Conservation (phyloP, 495 filamentous ascomycete species). For the Pseudomonodictys pantanalensis region DNA sequence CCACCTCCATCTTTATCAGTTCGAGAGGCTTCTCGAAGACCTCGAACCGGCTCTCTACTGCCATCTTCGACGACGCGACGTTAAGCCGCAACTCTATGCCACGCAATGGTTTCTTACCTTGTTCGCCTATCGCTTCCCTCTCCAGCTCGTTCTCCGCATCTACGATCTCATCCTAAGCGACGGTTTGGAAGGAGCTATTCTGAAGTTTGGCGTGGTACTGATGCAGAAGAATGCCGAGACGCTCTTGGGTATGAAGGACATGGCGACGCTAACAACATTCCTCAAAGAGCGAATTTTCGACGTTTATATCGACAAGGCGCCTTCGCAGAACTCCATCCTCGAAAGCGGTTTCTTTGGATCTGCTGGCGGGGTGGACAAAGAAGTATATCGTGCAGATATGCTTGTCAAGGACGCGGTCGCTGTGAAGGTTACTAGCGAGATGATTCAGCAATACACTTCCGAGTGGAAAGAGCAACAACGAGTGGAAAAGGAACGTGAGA, state of each 20-base stretch:
- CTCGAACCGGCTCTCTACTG: conserved; percentile 91
- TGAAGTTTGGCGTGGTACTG: conserved; percentile 89
- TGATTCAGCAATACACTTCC: conserved; percentile 70
- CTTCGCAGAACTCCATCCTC: conserved; percentile 79
- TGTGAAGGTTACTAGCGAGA: conserved; percentile 77
- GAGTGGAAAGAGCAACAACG: conserved; percentile 92
- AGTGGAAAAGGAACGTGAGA: conserved; percentile 72
- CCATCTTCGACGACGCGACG: conserved; percentile 82
- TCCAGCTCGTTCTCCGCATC: conserved; percentile 92
- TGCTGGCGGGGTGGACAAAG: conserved; percentile 82
- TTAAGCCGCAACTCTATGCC: conserved; percentile 89
- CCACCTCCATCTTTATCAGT: conserved; percentile 89
- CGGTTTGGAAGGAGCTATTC: conserved; percentile 81
- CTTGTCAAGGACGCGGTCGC: conserved; percentile 91
- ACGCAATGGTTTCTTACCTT: conserved; percentile 99
- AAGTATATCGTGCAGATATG: conserved; percentile 89
- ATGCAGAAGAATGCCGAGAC: conserved; percentile 87
- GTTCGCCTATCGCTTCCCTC: conserved; percentile 97
- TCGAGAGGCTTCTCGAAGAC: conserved; percentile 92
- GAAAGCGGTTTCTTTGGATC: conserved; percentile 98
- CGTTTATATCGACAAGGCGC: conserved; percentile 90
- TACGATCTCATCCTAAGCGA: conserved; percentile 97
- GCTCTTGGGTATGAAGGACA: conserved; percentile 85
- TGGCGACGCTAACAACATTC: conserved; percentile 79
- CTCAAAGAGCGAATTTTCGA: conserved; percentile 94